Conservation (phyloP, 2,329 filamentous ascomycete genomes). For the Phyllosticta capitalensis region DNA sequence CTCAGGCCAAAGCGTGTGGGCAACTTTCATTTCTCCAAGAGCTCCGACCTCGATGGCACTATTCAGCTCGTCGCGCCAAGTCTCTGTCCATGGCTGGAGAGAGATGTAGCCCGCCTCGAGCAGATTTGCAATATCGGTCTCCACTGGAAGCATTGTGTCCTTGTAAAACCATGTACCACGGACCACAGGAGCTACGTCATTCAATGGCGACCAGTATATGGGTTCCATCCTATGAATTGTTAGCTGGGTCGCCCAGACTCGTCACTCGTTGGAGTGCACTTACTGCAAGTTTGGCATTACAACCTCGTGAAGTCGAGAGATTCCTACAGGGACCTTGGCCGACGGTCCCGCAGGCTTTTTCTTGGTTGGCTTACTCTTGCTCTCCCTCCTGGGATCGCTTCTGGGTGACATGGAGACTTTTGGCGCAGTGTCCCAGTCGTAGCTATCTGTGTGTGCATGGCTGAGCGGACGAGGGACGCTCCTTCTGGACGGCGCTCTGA, state of each 20-base stretch:
- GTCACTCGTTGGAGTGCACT: not conserved
- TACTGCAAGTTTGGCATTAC: constrained; percentile 51
- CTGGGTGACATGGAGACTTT: not conserved
- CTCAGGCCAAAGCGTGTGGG: constrained; percentile 71
- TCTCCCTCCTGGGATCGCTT: constrained; percentile 22
- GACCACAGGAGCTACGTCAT: constrained; percentile 73
- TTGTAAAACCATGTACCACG: constrained; percentile 96
- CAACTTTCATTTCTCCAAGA: constrained; percentile 81
- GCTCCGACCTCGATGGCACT: constrained; percentile 87
- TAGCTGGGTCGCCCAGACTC: constrained; percentile 13
- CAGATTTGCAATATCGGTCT: constrained; percentile 78
- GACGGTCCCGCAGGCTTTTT: constrained; percentile 28
- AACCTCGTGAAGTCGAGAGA: constrained; percentile 84
- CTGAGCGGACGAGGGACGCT: constrained; percentile 27
- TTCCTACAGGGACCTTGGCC: constrained; percentile 68
- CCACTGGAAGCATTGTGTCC: constrained; percentile 86
- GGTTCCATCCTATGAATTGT: constrained; percentile 6
- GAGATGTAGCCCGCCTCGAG: constrained; percentile 86
- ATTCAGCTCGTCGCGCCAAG: constrained; percentile 83
- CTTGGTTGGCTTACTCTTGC: constrained; percentile 18
- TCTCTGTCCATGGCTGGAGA: constrained; percentile 78
- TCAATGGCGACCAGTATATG: constrained; percentile 82
- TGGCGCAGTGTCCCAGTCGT: constrained; percentile 32
- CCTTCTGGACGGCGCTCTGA: constrained; percentile 38
- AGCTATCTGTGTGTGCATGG: constrained; percentile 32